phyloP scores from a whole-genome alignment of 148 eudicot species.

The Vaccinium vitisidaea region DNA sequence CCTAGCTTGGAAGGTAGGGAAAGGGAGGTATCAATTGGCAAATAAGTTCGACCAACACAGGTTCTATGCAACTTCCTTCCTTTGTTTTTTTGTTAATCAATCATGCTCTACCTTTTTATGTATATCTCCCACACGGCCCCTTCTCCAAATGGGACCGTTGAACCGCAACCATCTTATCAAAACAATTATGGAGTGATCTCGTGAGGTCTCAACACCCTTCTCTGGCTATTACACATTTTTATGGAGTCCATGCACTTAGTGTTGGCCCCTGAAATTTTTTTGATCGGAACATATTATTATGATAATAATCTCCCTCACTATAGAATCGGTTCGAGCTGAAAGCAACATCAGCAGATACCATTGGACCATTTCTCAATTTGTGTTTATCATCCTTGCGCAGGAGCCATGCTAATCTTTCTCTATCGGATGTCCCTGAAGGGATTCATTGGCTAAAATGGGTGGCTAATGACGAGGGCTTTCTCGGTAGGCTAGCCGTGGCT shows the following conservation, averaged over 20 bases:
- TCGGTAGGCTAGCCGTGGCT: too few species aligned
- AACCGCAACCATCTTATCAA: neutral
- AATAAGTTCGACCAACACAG: slow-evolving; percentile 28
- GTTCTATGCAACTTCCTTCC: slow-evolving; percentile 33
- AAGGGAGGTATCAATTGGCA: neutral
- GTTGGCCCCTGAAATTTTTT: too few species aligned
- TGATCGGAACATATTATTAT: neutral
- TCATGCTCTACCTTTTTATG: neutral
- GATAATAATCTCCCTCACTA: neutral
- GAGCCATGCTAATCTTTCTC: too few species aligned
- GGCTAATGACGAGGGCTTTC: too few species aligned
- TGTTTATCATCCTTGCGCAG: too few species aligned
- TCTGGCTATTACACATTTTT: too few species aligned
- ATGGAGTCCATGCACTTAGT: too few species aligned
- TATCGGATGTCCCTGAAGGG: too few species aligned
- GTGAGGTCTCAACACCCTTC: too few species aligned
- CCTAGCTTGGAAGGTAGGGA: neutral
- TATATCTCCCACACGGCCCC: neutral
- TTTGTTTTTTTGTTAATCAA: slow-evolving; percentile 30
- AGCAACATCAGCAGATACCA: neutral
- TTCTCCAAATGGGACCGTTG: neutral
- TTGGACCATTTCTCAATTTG: too few species aligned
- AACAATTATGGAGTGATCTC: neutral
- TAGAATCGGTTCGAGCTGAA: neutral
- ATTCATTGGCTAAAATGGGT: too few species aligned